Evolutionary conservation across 2,329 filamentous ascomycete genomes (phyloP).

Genomic region (Fusarium mundagurra): DNA sequence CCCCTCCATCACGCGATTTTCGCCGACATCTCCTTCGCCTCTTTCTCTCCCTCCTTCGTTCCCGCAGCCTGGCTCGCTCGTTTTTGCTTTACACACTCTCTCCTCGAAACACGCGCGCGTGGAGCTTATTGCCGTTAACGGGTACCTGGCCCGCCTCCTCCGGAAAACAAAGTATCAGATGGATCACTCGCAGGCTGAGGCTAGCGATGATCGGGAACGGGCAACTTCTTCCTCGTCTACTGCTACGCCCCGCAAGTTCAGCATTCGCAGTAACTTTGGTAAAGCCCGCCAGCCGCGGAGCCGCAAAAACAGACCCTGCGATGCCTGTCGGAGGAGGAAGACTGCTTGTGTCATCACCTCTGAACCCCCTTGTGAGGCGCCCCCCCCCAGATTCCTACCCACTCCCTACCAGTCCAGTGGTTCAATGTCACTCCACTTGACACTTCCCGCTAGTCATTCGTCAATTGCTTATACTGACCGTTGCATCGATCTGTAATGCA

Average conservation of each 20-base stretch:
- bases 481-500: slow-evolving; percentile 20
- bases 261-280: slow-evolving; percentile 55
- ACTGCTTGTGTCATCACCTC: slow-evolving; percentile 58
- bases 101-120: not conserved
- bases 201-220: not conserved
- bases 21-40: slow-evolving; percentile 24
- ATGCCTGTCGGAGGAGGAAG: slow-evolving; percentile 56
- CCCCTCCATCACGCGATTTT: slow-evolving; percentile 15
- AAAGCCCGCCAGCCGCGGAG: slow-evolving; percentile 53
- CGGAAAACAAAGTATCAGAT: not conserved
- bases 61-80: not conserved
- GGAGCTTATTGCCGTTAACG: not conserved
- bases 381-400: not conserved
- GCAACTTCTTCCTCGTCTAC: slow-evolving; percentile 12
- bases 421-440: not conserved
- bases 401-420: not conserved
- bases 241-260: slow-evolving; percentile 49
- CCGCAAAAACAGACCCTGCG: slow-evolving; percentile 58
- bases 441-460: not conserved
- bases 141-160: not conserved
- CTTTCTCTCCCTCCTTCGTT: not conserved
- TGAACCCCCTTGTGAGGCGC: slow-evolving; percentile 55
- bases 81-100: not conserved
- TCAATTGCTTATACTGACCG: slow-evolving; percentile 16
- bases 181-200: slow-evolving; percentile 9